Evolutionary conservation across 352 stramenopile species (phyloP).

Genomic region (Phytopythium aichiense): DNA sequence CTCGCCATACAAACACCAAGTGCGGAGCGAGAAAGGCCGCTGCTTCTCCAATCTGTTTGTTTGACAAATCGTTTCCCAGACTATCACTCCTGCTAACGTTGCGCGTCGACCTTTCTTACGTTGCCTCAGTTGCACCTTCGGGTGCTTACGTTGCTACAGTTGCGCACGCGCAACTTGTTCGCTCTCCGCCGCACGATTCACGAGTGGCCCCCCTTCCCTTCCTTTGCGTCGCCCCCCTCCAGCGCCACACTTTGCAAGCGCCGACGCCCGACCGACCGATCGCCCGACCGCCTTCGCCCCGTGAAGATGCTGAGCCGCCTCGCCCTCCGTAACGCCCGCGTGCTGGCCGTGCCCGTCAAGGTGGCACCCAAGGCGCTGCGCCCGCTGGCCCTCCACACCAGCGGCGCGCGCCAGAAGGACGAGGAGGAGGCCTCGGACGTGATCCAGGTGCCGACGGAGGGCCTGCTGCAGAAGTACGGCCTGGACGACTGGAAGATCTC

Average conservation of each 20-base stretch:
- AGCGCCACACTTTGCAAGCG: conserved; percentile 4
- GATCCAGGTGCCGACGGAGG: conserved; percentile 36
- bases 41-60: not conserved
- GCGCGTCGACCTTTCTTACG: not conserved
- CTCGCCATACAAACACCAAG: not conserved
- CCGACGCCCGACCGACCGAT: not conserved
- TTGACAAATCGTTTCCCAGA: conserved; percentile 1
- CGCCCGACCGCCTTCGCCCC: not conserved
- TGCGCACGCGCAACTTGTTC: conserved; percentile 1
- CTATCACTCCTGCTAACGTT: conserved; percentile 3
- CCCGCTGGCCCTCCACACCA: conserved; percentile 55
- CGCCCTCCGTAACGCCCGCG: conserved; percentile 56
- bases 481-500: conserved; percentile 87
- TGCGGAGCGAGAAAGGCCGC: not conserved
- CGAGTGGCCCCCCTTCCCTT: conserved; percentile 4
- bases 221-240: too few species aligned
- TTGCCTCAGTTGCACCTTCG: not conserved
- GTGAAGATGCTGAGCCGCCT: conserved; percentile 72
- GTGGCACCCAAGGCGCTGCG: conserved; percentile 33
- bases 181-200: conserved; percentile 3
- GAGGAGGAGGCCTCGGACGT: conserved; percentile 47
- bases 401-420: conserved; percentile 39
- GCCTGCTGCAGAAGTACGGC: conserved; percentile 57
- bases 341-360: conserved; percentile 47
- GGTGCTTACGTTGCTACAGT: not conserved